A percentile compares a stretch with the other conserved stretches of the same genome.
Conservation (phyloP, 768 basidiomycete genomes). For the Cyclocybe aegerita region DNA sequence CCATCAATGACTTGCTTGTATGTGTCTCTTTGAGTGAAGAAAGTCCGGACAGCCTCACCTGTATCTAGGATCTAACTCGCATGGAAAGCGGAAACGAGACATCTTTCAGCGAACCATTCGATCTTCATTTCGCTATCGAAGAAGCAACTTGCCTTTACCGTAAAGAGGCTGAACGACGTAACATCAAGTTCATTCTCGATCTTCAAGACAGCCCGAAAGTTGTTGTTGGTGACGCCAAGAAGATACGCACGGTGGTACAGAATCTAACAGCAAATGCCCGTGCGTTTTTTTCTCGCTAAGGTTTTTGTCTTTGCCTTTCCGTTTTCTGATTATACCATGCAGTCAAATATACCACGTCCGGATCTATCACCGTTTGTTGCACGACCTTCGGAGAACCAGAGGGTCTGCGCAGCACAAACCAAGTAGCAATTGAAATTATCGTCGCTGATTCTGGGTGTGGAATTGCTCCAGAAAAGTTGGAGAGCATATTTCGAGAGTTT, state of each 20-base stretch:
- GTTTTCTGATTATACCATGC: background rate
- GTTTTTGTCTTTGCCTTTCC: background rate
- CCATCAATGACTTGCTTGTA: conserved; percentile 79
- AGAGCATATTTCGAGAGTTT: conserved; percentile 77
- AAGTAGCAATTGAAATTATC: conserved; percentile 64
- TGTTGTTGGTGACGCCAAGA: conserved; percentile 71
- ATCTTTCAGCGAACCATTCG: conserved; percentile 75
- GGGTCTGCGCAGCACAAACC: conserved; percentile 42
- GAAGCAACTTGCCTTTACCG: conserved; percentile 64
- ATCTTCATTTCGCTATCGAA: conserved; percentile 57
- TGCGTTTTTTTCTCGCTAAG: conserved; percentile 26
- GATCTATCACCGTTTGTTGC: conserved; percentile 62
- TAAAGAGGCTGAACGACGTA: conserved; percentile 63
- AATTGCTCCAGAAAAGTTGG: conserved; percentile 62
- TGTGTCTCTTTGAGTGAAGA: conserved; percentile 3
- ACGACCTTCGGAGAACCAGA: conserved; percentile 48
- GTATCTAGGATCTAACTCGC: conserved; percentile 64
- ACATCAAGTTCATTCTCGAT: conserved; percentile 58
- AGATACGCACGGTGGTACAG: conserved; percentile 74
- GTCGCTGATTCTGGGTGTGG: conserved; percentile 76
- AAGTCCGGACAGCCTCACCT: background rate
- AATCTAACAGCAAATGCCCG: conserved; percentile 78
- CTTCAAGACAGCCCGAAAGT: conserved; percentile 51
- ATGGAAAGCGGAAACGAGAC: conserved; percentile 75
- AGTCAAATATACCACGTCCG: conserved; percentile 74